A percentile compares a stretch with the other conserved stretches of the same genome.
Conservation (phyloP, 164 flowering plant genomes). For the Magnolia kwangsiensis region DNA sequence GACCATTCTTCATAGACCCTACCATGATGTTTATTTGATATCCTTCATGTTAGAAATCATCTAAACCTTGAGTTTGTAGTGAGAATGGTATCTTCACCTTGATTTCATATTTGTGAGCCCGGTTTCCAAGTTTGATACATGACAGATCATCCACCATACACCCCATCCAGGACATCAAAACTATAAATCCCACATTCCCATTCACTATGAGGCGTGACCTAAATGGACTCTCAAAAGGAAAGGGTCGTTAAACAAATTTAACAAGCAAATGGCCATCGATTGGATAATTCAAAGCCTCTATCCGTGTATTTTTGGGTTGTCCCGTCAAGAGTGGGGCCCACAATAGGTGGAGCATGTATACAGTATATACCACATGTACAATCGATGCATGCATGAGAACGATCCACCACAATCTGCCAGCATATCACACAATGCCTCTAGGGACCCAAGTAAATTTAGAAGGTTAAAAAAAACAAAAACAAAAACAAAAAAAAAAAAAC, state of each 20-base stretch:
- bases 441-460: too few relatives aligned
- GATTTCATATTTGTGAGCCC: too few relatives aligned
- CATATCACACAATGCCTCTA: too few relatives aligned
- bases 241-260: not conserved
- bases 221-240: not conserved
- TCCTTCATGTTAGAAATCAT: too few relatives aligned
- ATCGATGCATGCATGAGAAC: not conserved
- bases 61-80: too few relatives aligned
- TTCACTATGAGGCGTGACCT: not conserved
- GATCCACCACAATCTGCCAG: not conserved
- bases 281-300: not conserved
- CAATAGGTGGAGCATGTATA: not conserved
- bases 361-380: not conserved
- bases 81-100: too few relatives aligned
- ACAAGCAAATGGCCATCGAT: not conserved
- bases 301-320: not conserved
- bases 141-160: not conserved
- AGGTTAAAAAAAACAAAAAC: too few relatives aligned
- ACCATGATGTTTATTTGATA: too few relatives aligned
- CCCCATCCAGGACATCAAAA: not conserved
- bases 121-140: too few relatives aligned
- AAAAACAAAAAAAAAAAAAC: too few relatives aligned
- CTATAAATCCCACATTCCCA: not conserved
- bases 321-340: not conserved
- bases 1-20: too few relatives aligned